These are phyloP conservation scores for Lasiodiplodia hormozganensis DNA, from an alignment of 2,329 filamentous ascomycete genomes.

Conservation along the genomic window DNA sequence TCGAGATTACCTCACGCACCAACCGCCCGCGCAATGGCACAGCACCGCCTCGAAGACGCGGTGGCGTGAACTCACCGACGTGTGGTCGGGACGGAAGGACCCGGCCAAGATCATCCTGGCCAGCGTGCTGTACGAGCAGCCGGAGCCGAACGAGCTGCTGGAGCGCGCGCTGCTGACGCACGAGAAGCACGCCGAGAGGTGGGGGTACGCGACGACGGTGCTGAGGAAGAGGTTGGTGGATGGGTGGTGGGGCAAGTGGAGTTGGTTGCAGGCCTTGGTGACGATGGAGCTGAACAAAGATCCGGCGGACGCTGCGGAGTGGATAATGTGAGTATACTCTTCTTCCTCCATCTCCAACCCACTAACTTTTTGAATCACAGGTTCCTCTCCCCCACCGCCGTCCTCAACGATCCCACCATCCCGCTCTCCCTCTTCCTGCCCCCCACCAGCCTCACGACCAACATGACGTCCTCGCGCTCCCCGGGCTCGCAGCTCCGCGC, in stretches of 20 bases:
- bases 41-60: background rate
- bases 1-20: background rate
- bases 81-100: constrained; percentile 4
- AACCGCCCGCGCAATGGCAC: background rate
- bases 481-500: constrained; percentile 34
- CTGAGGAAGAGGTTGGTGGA: constrained; percentile 42
- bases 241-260: constrained; percentile 47
- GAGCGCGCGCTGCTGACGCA: constrained; percentile 48
- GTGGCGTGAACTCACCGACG: constrained; percentile 6
- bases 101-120: constrained; percentile 31
- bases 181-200: constrained; percentile 41
- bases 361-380: constrained; percentile 21
- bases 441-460: constrained; percentile 37
- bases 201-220: constrained; percentile 47
- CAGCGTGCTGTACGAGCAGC: constrained; percentile 30
- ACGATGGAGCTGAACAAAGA: constrained; percentile 40
- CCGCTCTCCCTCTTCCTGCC: constrained; percentile 44
- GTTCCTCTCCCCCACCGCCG: constrained; percentile 38
- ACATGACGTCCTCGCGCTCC: constrained; percentile 40
- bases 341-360: background rate
- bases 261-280: constrained; percentile 38
- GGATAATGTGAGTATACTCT: constrained; percentile 41
- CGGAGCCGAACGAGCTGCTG: constrained; percentile 36
- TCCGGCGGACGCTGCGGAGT: constrained; percentile 35
- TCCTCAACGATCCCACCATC: constrained; percentile 40